Base-by-base conservation (phyloP, 1,139 yeast genomes). In the Taiozyma sp. region DNA sequence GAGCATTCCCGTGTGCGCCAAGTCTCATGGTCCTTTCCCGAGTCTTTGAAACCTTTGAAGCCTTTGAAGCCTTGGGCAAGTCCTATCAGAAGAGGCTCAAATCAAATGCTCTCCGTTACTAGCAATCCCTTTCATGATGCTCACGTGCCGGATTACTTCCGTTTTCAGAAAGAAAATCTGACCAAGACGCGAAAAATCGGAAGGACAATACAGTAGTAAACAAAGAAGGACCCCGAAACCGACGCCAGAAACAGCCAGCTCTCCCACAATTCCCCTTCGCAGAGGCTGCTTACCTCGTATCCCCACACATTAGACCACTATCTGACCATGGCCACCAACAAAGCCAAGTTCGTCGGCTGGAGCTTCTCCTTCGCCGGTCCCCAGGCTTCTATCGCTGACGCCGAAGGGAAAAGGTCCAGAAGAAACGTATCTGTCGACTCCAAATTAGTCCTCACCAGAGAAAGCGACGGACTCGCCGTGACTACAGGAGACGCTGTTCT, bases 341-440 rank as follows among this genome's bases (percentile, higher is more conserved):
- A 47, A 36, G 34, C 54, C 6, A 58, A 57, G 38, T 57, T 59
- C 22, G 51, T 46, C 3, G 65, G 64, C 0, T 62, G 65, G 65
- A 49, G 51, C 7, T 57, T 53, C 45, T 43, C 44, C 4, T 56
- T 54, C 28, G 57, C 51, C 14, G 58, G 54, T 8, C 19, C 36
- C n/a, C 12, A 32, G 4, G 32, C 40, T 4, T 12, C 32, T 23
- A 40, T 16, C 1, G 28, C 43, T 19, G 7, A 19, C 4, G 12
- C 19, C 1, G 43, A 38, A 7, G 49, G 48, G 24, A 48, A 51
- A 38, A 52, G 56, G 19, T 53, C 55, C 2, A 48, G 57, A 45
- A 51, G 59, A 36, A 52, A 53, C 19, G 51, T 44, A 10, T 48
- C 52, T 3, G 36, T 55, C 2, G 57, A 50, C 10, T 46, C 51